Evolutionary conservation across 306 rosid genomes (phyloP).

Genomic region (Rosa persica): DNA sequence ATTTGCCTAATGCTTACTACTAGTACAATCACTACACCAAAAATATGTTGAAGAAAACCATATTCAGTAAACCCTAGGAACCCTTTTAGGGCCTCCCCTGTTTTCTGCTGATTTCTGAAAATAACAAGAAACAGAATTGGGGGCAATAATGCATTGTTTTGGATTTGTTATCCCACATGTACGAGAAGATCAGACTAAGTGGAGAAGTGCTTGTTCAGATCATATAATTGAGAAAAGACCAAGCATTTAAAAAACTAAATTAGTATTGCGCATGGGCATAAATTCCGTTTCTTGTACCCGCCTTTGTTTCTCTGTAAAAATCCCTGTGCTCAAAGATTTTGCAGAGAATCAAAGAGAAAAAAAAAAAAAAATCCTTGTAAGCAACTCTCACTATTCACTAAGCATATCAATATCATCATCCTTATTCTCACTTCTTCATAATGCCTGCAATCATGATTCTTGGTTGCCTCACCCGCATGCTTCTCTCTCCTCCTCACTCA

Average conservation of each 20-base stretch:
- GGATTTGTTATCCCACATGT: neutral
- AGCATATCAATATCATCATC: constrained; percentile 31
- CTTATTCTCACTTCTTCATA: constrained; percentile 71
- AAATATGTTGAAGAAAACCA: neutral
- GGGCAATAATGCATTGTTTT: neutral
- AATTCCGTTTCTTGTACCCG: constrained; percentile 45
- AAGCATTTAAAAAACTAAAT: constrained; percentile 19
- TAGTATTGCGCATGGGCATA: constrained; percentile 50
- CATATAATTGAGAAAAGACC: constrained; percentile 13
- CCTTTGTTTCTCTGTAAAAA: neutral
- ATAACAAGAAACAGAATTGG: neutral
- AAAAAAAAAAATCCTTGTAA: constrained; percentile 21
- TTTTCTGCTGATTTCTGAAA: neutral
- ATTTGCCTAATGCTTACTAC: neutral
- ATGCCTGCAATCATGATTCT: constrained; percentile 92
- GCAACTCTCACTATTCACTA: neutral
- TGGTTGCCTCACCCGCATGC: constrained; percentile 99
- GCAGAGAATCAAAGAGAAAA: constrained; percentile 29
- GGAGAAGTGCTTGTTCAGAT: constrained; percentile 5
- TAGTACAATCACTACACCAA: neutral
- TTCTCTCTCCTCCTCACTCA: constrained; percentile 42
- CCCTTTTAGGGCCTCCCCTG: neutral
- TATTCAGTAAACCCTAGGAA: neutral
- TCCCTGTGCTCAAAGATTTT: constrained; percentile 34
- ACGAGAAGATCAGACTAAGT: neutral